Evolutionary conservation across 2,329 filamentous ascomycete species (phyloP).

Genomic region (Fusarium buharicum): DNA sequence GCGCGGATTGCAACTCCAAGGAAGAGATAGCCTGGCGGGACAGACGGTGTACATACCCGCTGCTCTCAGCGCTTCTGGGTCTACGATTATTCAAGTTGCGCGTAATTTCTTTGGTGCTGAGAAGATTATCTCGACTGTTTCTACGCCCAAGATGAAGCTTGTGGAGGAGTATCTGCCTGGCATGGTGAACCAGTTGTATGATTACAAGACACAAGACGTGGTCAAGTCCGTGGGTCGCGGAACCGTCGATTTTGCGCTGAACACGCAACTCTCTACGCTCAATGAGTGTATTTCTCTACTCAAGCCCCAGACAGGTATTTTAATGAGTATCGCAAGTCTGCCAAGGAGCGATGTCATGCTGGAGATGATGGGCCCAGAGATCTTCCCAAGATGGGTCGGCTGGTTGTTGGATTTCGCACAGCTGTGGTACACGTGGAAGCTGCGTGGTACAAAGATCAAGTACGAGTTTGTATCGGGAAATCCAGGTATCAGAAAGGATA

Average conservation of each 20-base stretch:
- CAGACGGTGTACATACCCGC: slow-evolving; percentile 64
- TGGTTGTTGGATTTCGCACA: slow-evolving; percentile 51
- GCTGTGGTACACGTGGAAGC: slow-evolving; percentile 54
- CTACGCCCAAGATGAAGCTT: slow-evolving; percentile 60
- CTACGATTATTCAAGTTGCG: slow-evolving; percentile 59
- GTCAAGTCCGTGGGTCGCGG: slow-evolving; percentile 51
- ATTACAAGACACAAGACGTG: slow-evolving; percentile 59
- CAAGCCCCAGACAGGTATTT: slow-evolving; percentile 51
- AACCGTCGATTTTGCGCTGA: slow-evolving; percentile 62
- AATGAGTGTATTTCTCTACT: slow-evolving; percentile 53
- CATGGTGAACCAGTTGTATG: slow-evolving; percentile 61
- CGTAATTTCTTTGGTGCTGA: slow-evolving; percentile 61
- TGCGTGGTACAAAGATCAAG: slow-evolving; percentile 57
- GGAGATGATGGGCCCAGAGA: slow-evolving; percentile 47
- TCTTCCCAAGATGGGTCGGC: slow-evolving; percentile 53
- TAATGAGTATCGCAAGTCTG: slow-evolving; percentile 55
- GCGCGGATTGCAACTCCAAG: slow-evolving; percentile 52
- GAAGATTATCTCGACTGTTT: slow-evolving; percentile 62
- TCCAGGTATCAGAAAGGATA: slow-evolving; percentile 52
- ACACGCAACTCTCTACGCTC: slow-evolving; percentile 57
- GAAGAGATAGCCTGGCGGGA: slow-evolving; percentile 55
- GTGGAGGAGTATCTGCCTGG: slow-evolving; percentile 56
- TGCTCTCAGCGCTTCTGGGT: slow-evolving; percentile 61
- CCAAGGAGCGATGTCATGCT: slow-evolving; percentile 48
- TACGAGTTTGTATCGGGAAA: slow-evolving; percentile 60